Conservation (phyloP, 441 rosid species). For the Bruguiera hainesii region DNA sequence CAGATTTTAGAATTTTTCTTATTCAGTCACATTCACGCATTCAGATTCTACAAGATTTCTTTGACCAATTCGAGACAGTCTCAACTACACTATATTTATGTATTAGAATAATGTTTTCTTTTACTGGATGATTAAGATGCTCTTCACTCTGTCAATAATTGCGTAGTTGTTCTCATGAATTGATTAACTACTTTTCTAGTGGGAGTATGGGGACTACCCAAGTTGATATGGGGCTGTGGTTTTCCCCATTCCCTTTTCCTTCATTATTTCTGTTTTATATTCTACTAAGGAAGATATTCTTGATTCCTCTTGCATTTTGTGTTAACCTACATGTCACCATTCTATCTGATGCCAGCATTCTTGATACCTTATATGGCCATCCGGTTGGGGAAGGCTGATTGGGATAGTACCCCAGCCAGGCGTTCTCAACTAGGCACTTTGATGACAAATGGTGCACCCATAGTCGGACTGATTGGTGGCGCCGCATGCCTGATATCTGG, state of each 20-base stretch:
- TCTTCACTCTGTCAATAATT: neutral
- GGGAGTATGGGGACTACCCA: slow-evolving; percentile 1
- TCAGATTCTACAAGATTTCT: too few relatives aligned
- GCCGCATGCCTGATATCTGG: slow-evolving; percentile 46
- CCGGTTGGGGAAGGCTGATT: slow-evolving; percentile 55
- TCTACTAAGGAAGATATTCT: neutral
- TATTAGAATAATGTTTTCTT: neutral
- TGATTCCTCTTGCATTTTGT: neutral
- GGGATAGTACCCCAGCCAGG: slow-evolving; percentile 29
- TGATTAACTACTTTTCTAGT: neutral
- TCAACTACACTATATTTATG: too few relatives aligned
- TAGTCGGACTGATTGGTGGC: slow-evolving; percentile 80
- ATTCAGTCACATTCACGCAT: too few relatives aligned
- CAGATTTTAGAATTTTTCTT: too few relatives aligned
- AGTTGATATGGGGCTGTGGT: neutral
- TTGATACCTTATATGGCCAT: slow-evolving; percentile 94
- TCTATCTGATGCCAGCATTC: slow-evolving; percentile 50
- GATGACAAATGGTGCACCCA: slow-evolving; percentile 66
- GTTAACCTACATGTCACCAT: neutral
- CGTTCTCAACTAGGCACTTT: slow-evolving; percentile 57
- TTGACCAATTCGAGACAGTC: too few relatives aligned
- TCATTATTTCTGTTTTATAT: neutral
- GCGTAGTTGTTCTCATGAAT: neutral
- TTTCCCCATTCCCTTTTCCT: neutral
- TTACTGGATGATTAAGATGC: neutral